A percentile compares a stretch with the other conserved stretches of the same genome.
Conservation (phyloP, 1,139 yeast genomes). For the Yamadazyma sp. region DNA sequence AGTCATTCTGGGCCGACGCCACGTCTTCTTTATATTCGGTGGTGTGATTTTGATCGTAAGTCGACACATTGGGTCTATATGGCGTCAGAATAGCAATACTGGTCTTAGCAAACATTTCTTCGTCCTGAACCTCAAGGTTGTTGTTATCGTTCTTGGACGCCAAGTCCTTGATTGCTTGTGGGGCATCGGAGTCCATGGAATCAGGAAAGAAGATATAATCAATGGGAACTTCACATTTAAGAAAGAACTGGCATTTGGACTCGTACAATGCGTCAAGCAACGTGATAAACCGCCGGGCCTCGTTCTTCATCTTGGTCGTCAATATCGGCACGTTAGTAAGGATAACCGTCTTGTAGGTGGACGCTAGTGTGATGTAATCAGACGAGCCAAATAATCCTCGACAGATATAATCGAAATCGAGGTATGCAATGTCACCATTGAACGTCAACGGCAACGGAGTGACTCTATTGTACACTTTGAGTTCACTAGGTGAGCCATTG, state of each 20-base stretch:
- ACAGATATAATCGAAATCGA: conserved; percentile 59
- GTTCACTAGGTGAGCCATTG: conserved; percentile 26
- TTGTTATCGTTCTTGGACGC: conserved; percentile 17
- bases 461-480: conserved; percentile 57
- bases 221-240: conserved; percentile 50
- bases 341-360: conserved; percentile 55
- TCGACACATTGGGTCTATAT: conserved; percentile 66
- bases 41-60: conserved; percentile 51
- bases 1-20: conserved; percentile 26
- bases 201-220: conserved; percentile 63
- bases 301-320: conserved; percentile 60
- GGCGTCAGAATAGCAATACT: conserved; percentile 61
- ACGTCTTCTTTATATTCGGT: conserved; percentile 34
- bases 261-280: conserved; percentile 70
- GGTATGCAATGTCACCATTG: conserved; percentile 41
- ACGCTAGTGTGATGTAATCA: conserved; percentile 68
- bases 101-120: conserved; percentile 69
- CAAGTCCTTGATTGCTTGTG: conserved; percentile 16
- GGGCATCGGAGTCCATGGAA: conserved; percentile 21
- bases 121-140: conserved; percentile 53
- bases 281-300: conserved; percentile 67
- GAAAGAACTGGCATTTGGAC: conserved; percentile 56
- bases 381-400: conserved; percentile 61
- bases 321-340: conserved; percentile 63
- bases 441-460: conserved; percentile 47